A percentile compares a stretch with the other conserved stretches of the same genome.
phyloP scores from a whole-genome alignment of 306 rosid species.

The Biancaea sappan region DNA sequence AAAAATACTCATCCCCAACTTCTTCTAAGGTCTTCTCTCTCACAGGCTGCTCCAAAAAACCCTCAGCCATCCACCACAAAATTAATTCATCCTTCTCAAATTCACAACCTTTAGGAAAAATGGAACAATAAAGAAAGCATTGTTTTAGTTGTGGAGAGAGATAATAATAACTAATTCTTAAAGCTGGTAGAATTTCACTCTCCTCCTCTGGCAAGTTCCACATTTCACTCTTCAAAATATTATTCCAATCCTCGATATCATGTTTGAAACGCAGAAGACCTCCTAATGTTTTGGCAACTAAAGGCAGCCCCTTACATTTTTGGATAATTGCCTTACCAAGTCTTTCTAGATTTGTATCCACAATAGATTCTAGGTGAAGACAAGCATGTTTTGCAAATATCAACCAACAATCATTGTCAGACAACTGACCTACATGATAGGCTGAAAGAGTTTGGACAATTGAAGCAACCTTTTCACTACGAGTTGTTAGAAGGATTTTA shows the following conservation, averaged over 20 bases:
- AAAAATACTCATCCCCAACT: too few relatives aligned
- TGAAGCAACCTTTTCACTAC: conserved; percentile 20
- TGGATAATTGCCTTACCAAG: conserved; percentile 28
- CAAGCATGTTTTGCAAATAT: conserved; percentile 36
- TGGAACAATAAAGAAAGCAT: conserved; percentile 49
- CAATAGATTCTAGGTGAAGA: neutral
- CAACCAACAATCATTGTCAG: conserved; percentile 20
- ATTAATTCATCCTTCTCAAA: conserved; percentile 25
- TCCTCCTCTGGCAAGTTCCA: neutral
- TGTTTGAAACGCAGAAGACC: conserved; percentile 11
- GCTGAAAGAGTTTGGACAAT: neutral
- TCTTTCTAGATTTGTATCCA: neutral
- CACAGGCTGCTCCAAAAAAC: conserved; percentile 14
- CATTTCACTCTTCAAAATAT: conserved; percentile 10
- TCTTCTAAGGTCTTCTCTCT: conserved; percentile 18
- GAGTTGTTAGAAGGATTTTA: conserved; percentile 41
- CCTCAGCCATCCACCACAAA: conserved; percentile 39
- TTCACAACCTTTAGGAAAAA: conserved; percentile 36
- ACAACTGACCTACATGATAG: conserved; percentile 18
- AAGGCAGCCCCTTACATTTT: conserved; percentile 46
- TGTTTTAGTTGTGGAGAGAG: conserved; percentile 36
- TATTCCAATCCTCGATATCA: neutral
- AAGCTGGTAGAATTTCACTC: conserved; percentile 5
- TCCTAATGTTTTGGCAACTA: conserved; percentile 35
- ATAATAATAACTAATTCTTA: conserved; percentile 40